Evolutionary conservation across 768 basidiomycete genomes (phyloP), one percentile per base, ranked within the genome.

Genomic region (Tubosaeta brunneosetosa): DNA sequence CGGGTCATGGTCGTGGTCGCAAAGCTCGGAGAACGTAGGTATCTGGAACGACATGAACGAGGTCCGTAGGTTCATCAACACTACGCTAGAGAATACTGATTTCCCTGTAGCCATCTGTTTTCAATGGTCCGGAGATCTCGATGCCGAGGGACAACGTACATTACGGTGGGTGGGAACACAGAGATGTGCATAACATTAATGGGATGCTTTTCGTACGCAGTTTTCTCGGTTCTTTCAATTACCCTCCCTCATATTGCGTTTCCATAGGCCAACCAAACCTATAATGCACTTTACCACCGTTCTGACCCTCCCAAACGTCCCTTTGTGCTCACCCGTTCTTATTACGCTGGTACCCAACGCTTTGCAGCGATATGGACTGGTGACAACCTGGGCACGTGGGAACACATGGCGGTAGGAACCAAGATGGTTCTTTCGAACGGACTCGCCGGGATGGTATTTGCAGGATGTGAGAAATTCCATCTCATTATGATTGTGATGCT

Each of bases 1-100:
- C 54, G 80, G 76, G 43, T 71, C 76, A n/a, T 91, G 84, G 81
- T 74, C 82, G 7, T 91, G 91, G 87, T 81, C 76, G 0, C 72
- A 89, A 56, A 89, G 94, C 59, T 92, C 91, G 2, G 82, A 85
- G 29, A 81, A 83, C 59, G 80, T 97, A 13, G 86, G 86, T 67
- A 93, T 98, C 59, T 99, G 97, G 97, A 98, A 98, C 66, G 97
- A 99, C 65, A 99, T 99, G 97, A 97, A 97, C 60, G 97, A 98
- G 82, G 92, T 92, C 47, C 8, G 76, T 58, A 8, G 6, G 31
- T 33, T 25, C 32, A n/a, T 26, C 16, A 17, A 9, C 2, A n/a
- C 11, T n/a, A 1, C 44, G 33, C 38, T 14, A 25, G 12, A 8
- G 26, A 2, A 6, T 40, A 52, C 37, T 51, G 34, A 55, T 29